A percentile compares a stretch with the other conserved stretches of the same genome.
Conservation (phyloP, 176 grass and related monocot species). For the Carex parvula region DNA sequence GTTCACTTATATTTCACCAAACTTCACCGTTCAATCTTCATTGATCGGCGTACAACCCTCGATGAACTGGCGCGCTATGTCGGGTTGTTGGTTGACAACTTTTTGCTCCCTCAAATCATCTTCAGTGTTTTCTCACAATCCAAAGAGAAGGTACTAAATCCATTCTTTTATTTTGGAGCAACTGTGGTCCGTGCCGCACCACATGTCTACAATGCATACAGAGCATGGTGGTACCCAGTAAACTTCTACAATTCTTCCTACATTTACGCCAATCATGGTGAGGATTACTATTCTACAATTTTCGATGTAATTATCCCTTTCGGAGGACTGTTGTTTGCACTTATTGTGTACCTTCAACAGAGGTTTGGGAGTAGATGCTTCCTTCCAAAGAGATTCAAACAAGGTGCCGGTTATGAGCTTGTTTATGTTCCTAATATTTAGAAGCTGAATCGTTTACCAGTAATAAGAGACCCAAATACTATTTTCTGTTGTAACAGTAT, state of each 20-base stretch:
- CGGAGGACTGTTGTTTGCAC: conserved; percentile 36
- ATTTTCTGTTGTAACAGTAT: neutral
- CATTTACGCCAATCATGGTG: conserved; percentile 45
- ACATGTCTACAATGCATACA: conserved; percentile 68
- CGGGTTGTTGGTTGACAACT: conserved; percentile 64
- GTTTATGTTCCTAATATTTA: neutral
- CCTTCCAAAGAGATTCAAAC: conserved; percentile 20
- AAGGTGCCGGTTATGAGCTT: neutral
- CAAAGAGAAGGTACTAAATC: conserved; percentile 51
- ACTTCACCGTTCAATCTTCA: no score
- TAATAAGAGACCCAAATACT: neutral
- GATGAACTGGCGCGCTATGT: conserved; percentile 54
- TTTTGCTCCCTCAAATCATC: conserved; percentile 77
- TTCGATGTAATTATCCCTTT: conserved; percentile 75
- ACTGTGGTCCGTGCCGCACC: conserved; percentile 52
- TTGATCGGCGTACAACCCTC: conserved; percentile 48
- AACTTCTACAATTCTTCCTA: conserved; percentile 36
- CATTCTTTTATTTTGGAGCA: conserved; percentile 59
- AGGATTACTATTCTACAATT: conserved; percentile 59
- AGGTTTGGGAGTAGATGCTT: conserved; percentile 57
- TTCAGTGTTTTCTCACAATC: conserved; percentile 53
- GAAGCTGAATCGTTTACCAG: neutral
- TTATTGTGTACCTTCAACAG: conserved; percentile 58
- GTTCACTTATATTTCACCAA: neutral
- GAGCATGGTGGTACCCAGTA: conserved; percentile 31